Base-by-base conservation (phyloP, 345 rosid species). In the Cardamine chenopodiifolia region DNA sequence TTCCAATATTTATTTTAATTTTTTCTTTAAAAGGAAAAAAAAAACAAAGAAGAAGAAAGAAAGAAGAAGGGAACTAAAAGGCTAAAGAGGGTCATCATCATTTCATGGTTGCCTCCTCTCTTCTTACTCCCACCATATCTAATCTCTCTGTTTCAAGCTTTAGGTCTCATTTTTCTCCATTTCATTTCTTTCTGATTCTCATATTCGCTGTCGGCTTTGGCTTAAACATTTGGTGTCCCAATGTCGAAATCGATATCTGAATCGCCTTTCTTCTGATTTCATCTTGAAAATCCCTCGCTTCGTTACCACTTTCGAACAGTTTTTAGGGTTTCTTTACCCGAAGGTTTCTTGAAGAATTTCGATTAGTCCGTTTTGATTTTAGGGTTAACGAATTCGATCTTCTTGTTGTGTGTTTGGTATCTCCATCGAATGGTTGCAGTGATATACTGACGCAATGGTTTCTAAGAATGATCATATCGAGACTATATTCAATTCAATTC, bases 401-500 rank as follows among this genome's bases (percentile, higher is more conserved):
- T 69, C 10, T 1, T 32, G 26, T 25, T 47, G 39, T 7, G 50
- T 23, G 5, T 26, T 68, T 15, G 69, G 34, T 66, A 22, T 68
- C 45, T 69, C 20, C 75, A 25, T 71, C 72, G 78, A 7, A 72
- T 78, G 77, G 76, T 23, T 78, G 52, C 25, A 39, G 53, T 66
- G 52, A 64, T 0, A 13, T 49, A 31, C 31, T 49, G 73, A 42
- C 14, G 82, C 73, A 72, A 93, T 91, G 96, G 86, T 85, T 80
- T 83, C 90, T 34, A 69, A 68, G 60, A 92, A 89, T 82, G 93
- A 92, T 70, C 96, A 84, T 47, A 60, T 88, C 37, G 92, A 89
- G 66, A 74, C 83, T 31, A 61, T 89, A 56, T 73, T 84, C 29
- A 84, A 87, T 84, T 84, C 96, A 78, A 82, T 91, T 81, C 90